Evolutionary conservation across 345 rosid genomes (phyloP).

Genomic region (Leavenworthia alabamica): DNA sequence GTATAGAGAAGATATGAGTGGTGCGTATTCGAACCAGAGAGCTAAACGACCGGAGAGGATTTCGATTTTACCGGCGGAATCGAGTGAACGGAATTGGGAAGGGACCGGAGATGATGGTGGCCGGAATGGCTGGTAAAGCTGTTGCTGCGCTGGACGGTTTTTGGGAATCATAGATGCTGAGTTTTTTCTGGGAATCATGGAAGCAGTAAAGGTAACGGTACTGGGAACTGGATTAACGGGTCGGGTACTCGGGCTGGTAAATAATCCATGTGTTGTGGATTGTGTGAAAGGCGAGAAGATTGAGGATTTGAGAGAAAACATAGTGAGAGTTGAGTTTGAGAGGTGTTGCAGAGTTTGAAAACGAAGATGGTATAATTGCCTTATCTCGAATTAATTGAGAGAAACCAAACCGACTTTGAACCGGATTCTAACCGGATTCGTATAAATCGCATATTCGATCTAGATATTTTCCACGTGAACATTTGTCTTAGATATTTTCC

Average conservation of each 20-base stretch:
- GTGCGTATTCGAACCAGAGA: conserved; percentile 86
- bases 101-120: conserved; percentile 88
- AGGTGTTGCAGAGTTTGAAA: conserved; percentile 29
- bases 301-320: conserved; percentile 34
- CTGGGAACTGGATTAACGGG: conserved; percentile 2
- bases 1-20: conserved; percentile 61
- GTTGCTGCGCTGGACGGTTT: conserved; percentile 28
- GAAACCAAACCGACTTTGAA: background rate
- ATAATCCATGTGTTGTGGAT: conserved; percentile 21
- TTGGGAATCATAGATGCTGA: conserved; percentile 22
- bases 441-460: conserved; percentile 7
- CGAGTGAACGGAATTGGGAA: conserved; percentile 54
- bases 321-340: conserved; percentile 20
- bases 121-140: conserved; percentile 76
- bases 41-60: conserved; percentile 64
- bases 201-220: conserved; percentile 17
- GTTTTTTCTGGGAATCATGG: conserved; percentile 15
- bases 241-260: conserved; percentile 19
- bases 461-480: background rate
- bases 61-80: conserved; percentile 52
- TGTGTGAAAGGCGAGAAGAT: conserved; percentile 32
- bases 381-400: conserved; percentile 17
- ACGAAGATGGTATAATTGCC: conserved; percentile 16
- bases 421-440: conserved; percentile 19
- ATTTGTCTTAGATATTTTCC: background rate